Conservation (phyloP, 2,329 filamentous ascomycete genomes). For the Cytospora piceae region DNA sequence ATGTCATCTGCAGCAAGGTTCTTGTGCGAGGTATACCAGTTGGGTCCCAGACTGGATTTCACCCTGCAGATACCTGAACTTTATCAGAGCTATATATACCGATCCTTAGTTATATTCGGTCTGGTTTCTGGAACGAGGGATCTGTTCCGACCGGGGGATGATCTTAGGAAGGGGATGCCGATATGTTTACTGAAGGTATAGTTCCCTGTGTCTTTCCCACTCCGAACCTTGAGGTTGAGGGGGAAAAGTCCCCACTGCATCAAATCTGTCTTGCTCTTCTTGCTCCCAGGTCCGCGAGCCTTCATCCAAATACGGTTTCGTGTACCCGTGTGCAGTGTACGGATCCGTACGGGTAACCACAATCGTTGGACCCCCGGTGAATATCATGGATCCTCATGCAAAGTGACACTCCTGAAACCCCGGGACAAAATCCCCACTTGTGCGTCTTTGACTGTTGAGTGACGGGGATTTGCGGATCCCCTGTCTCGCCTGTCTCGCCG, state of each 20-base stretch:
- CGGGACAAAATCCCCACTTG: not conserved
- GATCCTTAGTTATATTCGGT: not conserved
- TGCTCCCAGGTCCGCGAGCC: not conserved
- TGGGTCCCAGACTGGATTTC: not conserved
- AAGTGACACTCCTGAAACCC: not conserved
- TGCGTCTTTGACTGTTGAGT: not conserved
- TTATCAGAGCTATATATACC: not conserved
- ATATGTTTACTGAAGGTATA: not conserved
- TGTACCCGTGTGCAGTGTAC: not conserved
- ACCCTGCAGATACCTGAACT: not conserved
- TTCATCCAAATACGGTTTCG: not conserved
- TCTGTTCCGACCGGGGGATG: not conserved
- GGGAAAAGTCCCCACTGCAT: not conserved
- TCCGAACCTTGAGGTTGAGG: not conserved
- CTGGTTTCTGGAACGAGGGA: not conserved
- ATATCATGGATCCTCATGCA: not conserved
- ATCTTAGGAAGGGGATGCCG: not conserved
- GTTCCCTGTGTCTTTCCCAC: not conserved
- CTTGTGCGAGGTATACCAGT: not conserved
- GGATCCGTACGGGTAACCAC: not conserved
- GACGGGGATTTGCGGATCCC: not conserved
- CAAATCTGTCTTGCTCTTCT: not conserved
- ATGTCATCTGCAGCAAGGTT: not conserved
- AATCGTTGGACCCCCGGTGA: not conserved
- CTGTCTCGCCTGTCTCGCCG: constrained; percentile 8